Evolutionary conservation across 1,284 basidiomycete species (phyloP), one percentile per base, ranked within the genome.

Genomic region (Psilocybe mexicana): DNA sequence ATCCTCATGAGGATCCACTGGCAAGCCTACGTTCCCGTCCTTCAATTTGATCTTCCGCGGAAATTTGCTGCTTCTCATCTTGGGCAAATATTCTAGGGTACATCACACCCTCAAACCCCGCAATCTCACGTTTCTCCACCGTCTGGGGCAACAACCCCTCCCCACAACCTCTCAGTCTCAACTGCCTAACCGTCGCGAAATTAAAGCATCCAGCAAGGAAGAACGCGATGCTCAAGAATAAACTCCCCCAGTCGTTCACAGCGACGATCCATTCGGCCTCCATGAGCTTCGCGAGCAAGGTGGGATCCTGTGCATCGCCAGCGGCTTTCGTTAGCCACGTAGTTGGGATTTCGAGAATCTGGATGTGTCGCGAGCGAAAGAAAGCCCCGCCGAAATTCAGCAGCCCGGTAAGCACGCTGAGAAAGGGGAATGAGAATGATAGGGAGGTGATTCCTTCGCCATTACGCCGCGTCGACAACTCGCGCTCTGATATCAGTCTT

Each of bases 211-310:
- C 63, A 7, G 62, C 55, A 11, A 59, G 42, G 47, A 66, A 43
- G 55, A 66, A 66, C 11, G 60, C 57, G 6, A 54, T 24, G 3
- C 49, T 52, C 54, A 65, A 43, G 51, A 63, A 61, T 6, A 65
- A 54, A 45, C 61, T 65, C 23, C 56, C 61, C 64, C 64, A 65
- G 48, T 65, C 62, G 40, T 63, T 65, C 51, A 63, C 38, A 30
- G 64, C 62, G 6, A 64, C 63, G 12, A 63, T 24, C 55, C 61
- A 58, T 30, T 63, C 53, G 2, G 64, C 64, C 14, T 61, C 45
- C 49, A 35, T 53, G 43, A n/a, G 47, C 24, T n/a, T 44, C 48
- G n/a, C 38, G 35, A 14, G 57, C 30, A 30, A 55, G 10, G 33
- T 14, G 2, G 30, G 14, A 8, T 48, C 46, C 14, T 26, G 24